Conservation (phyloP, 495 filamentous ascomycete species). For the Penicillium ochrochloron region DNA sequence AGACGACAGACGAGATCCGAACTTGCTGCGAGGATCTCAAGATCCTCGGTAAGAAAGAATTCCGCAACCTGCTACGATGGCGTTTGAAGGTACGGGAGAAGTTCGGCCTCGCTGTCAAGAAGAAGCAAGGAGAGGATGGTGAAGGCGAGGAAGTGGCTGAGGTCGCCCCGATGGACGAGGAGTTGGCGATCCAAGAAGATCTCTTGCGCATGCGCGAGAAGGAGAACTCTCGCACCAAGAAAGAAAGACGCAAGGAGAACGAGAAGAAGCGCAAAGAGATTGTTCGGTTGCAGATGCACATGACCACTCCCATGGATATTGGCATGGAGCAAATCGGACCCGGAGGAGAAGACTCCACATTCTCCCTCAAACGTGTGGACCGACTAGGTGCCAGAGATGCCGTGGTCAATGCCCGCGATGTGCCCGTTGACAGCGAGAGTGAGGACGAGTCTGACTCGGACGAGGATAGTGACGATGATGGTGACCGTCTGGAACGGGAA, state of each 20-base stretch:
- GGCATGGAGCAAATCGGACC: conserved; percentile 89
- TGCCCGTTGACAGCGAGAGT: conserved; percentile 55
- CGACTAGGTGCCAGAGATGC: conserved; percentile 69
- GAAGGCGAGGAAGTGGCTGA: conserved; percentile 77
- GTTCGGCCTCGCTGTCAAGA: conserved; percentile 84
- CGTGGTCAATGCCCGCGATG: conserved; percentile 80
- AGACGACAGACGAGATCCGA: conserved; percentile 87
- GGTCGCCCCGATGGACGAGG: conserved; percentile 90
- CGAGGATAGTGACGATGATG: conserved; percentile 74
- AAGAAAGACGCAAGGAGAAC: conserved; percentile 80
- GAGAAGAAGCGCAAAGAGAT: conserved; percentile 91
- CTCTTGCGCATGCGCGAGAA: conserved; percentile 79
- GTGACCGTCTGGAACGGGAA: conserved; percentile 78
- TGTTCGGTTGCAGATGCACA: conserved; percentile 91
- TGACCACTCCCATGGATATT: conserved; percentile 94
- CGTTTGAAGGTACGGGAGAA: conserved; percentile 85
- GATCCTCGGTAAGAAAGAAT: conserved; percentile 91
- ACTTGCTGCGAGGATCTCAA: conserved; percentile 87
- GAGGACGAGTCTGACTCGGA: conserved; percentile 65
- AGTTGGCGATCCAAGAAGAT: conserved; percentile 85
- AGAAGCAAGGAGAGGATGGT: conserved; percentile 49
- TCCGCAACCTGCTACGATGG: conserved; percentile 92
- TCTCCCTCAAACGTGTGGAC: conserved; percentile 79
- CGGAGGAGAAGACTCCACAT: conserved; percentile 77
- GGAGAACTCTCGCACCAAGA: conserved; percentile 73